Percentiles rank a stretch among this genome's conserved stretches.
phyloP scores from a whole-genome alignment of 2,329 filamentous ascomycete species.

The Cladosporium sp. region DNA sequence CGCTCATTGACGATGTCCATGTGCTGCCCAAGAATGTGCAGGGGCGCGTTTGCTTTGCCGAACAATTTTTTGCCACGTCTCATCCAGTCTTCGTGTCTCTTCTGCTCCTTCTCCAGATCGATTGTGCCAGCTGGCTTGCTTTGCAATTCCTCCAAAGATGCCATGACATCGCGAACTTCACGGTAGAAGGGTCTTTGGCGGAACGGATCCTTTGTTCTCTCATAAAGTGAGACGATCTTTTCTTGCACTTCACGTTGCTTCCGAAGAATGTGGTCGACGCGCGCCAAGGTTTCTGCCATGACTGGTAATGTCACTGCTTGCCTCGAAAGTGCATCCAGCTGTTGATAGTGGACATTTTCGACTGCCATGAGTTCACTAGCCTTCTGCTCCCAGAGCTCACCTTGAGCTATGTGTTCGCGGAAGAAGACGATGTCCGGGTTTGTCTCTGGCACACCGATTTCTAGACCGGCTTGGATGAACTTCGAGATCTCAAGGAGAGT shows the following conservation, averaged over 20 bases:
- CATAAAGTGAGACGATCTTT: constrained; percentile 78
- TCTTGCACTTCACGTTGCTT: constrained; percentile 95
- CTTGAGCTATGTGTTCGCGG: constrained; percentile 72
- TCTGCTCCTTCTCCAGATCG: constrained; percentile 91
- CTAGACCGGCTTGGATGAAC: constrained; percentile 74
- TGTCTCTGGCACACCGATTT: constrained; percentile 74
- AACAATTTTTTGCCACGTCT: constrained; percentile 95
- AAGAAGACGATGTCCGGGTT: constrained; percentile 79
- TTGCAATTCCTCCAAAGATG: constrained; percentile 82
- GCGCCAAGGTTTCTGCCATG: constrained; percentile 73
- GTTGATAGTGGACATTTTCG: constrained; percentile 88
- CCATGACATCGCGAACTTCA: constrained; percentile 88
- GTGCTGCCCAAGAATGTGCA: constrained; percentile 92
- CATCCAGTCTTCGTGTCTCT: constrained; percentile 99
- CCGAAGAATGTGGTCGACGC: constrained; percentile 87
- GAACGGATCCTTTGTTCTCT: constrained; percentile 73
- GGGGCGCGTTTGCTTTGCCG: constrained; percentile 93
- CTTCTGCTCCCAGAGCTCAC: constrained; percentile 88
- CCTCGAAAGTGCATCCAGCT: constrained; percentile 85
- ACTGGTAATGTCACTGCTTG: constrained; percentile 83
- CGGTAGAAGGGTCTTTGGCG: constrained; percentile 80
- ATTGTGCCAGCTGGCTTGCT: constrained; percentile 89
- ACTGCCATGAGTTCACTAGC: constrained; percentile 90
- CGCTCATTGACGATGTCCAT: constrained; percentile 91
- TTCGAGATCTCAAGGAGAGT: constrained; percentile 77